phyloP scores from a whole-genome alignment of 352 stramenopile genomes.

The Phytophthora rubi region DNA sequence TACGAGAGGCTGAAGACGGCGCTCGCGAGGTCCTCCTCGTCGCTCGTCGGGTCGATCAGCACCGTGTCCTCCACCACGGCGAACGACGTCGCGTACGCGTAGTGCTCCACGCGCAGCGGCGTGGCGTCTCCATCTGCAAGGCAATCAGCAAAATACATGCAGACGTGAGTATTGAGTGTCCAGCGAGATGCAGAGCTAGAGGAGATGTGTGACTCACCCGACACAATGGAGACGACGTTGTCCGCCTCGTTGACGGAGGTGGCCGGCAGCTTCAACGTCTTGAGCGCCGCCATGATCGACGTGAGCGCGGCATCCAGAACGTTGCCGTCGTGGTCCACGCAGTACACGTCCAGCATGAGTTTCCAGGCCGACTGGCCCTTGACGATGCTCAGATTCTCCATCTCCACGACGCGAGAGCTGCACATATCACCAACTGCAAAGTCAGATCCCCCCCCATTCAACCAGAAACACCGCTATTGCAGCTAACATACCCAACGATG shows the following conservation, averaged over 20 bases:
- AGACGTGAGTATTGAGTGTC: constrained; percentile 3
- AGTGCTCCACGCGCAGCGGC: constrained; percentile 63
- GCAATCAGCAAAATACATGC: neutral
- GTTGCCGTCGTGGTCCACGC: constrained; percentile 85
- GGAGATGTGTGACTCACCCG: constrained; percentile 38
- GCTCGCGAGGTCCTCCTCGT: constrained; percentile 71
- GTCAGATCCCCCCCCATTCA: constrained; percentile 6
- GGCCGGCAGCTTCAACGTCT: constrained; percentile 65
- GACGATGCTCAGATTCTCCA: constrained; percentile 78
- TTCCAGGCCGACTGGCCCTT: constrained; percentile 83
- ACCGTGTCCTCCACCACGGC: constrained; percentile 60
- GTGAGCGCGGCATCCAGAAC: constrained; percentile 74
- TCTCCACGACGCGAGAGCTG: constrained; percentile 81
- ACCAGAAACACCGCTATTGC: neutral
- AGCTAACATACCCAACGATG: constrained; percentile 56
- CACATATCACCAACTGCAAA: neutral
- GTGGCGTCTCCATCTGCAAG: constrained; percentile 55
- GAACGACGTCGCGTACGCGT: constrained; percentile 72
- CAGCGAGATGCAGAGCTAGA: neutral
- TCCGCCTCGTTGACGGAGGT: constrained; percentile 70
- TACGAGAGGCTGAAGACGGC: constrained; percentile 73
- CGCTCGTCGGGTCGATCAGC: constrained; percentile 73
- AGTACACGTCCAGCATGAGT: constrained; percentile 82
- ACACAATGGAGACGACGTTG: constrained; percentile 71
- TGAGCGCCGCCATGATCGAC: constrained; percentile 75